Conservation (phyloP, 108 stramenopile genomes). For the Cyclotella distinguenda region DNA sequence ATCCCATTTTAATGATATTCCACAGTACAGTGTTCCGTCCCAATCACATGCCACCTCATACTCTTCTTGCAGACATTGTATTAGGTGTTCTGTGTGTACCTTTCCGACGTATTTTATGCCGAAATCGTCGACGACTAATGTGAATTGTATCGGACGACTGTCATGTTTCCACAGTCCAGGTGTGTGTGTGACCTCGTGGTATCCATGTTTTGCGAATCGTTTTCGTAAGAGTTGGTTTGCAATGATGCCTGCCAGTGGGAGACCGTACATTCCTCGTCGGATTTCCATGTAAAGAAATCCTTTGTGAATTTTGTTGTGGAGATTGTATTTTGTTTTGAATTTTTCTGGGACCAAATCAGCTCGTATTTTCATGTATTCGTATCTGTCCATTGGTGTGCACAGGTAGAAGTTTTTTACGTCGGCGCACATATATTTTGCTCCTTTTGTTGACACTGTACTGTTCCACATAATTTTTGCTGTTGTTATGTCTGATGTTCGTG, state of each 20-base stretch:
- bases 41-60: no score
- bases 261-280: background rate
- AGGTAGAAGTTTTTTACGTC: constrained; percentile 30
- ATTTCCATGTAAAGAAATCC: no score
- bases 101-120: no score
- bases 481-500: background rate
- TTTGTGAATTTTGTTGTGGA: no score
- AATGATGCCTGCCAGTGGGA: background rate
- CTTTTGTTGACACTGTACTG: constrained; percentile 34
- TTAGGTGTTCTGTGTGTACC: no score
- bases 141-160: constrained; percentile 2
- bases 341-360: constrained; percentile 18
- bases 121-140: constrained; percentile 15
- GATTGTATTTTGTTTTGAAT: no score
- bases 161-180: constrained; percentile 14
- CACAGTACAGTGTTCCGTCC: no score
- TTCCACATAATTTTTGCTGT: constrained; percentile 5
- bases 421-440: background rate
- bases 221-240: background rate
- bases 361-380: constrained; percentile 2
- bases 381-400: constrained; percentile 32
- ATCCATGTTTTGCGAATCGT: constrained; percentile 2
- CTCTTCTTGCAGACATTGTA: no score
- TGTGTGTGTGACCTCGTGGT: constrained; percentile 6
- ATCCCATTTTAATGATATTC: no score